Conservation (phyloP, 352 stramenopile species). For the Peronosclerospora sorghi region DNA sequence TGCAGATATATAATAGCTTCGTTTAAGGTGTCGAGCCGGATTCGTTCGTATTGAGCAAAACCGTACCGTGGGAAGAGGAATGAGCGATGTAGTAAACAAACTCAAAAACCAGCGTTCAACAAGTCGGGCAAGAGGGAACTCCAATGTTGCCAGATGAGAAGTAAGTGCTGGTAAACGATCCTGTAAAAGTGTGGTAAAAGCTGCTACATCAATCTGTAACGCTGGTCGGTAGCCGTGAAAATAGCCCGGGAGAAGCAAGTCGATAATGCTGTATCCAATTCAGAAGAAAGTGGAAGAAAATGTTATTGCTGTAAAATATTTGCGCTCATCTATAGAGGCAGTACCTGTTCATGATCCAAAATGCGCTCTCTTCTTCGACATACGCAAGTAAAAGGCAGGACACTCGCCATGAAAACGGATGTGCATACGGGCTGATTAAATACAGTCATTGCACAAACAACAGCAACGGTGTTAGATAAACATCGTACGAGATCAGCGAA, state of each 20-base stretch:
- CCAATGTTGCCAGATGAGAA: constrained; percentile 36
- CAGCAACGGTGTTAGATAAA: background rate
- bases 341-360: constrained; percentile 79
- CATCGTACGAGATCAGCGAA: background rate
- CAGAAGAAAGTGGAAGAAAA: background rate
- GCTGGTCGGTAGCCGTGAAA: constrained; percentile 67
- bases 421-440: constrained; percentile 52
- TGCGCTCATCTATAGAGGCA: background rate
- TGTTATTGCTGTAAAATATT: background rate
- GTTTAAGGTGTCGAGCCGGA: background rate
- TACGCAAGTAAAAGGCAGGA: constrained; percentile 60
- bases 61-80: constrained; percentile 59
- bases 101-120: constrained; percentile 70
- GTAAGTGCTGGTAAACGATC: constrained; percentile 38
- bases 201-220: constrained; percentile 55
- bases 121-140: constrained; percentile 41
- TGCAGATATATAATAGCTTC: constrained; percentile 5
- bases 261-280: constrained; percentile 34
- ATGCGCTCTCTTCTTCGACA: constrained; percentile 65
- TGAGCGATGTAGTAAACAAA: constrained; percentile 51
- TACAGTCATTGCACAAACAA: constrained; percentile 2
- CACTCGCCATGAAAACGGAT: constrained; percentile 63
- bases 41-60: background rate
- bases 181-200: constrained; percentile 43
- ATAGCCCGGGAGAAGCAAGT: constrained; percentile 58